Percentiles rank a stretch among this genome's conserved stretches.
Evolutionary conservation across 2,329 filamentous ascomycete genomes (phyloP).

Genomic region (Penicillium sp.): DNA sequence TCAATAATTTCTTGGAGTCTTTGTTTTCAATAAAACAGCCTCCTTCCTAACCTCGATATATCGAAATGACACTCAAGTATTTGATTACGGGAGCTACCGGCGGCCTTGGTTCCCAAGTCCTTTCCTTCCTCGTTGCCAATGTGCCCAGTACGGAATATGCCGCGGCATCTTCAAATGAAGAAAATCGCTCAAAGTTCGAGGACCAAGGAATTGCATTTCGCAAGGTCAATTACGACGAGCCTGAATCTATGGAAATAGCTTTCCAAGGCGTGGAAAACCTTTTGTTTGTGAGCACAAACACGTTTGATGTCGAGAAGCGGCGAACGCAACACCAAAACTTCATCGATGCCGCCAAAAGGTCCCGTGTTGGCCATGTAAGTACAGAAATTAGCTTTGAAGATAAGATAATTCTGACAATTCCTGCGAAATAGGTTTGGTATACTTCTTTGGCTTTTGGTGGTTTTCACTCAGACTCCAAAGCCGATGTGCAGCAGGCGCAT

Average conservation of each 20-base stretch:
- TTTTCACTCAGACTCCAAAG: constrained; percentile 37
- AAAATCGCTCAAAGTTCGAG: constrained; percentile 40
- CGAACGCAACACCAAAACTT: constrained; percentile 50
- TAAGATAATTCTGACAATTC: no score
- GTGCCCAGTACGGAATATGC: constrained; percentile 48
- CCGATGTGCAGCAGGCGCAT: constrained; percentile 40
- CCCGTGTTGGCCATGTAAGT: constrained; percentile 52
- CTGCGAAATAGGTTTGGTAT: constrained; percentile 47
- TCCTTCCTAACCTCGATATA: no score
- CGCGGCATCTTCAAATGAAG: constrained; percentile 50
- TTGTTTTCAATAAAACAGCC: no score
- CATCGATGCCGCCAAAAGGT: constrained; percentile 53
- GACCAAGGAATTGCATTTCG: constrained; percentile 51
- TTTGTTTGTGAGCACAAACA: constrained; percentile 58
- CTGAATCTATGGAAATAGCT: constrained; percentile 46
- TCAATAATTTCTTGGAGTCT: no score
- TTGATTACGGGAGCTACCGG: constrained; percentile 41
- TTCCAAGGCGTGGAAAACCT: constrained; percentile 54
- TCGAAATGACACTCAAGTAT: constrained; percentile 35
- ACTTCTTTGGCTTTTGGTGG: constrained; percentile 60
- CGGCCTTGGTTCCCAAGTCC: constrained; percentile 35
- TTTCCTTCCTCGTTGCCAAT: constrained; percentile 32
- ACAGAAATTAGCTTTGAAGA: background rate
- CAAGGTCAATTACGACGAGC: constrained; percentile 52
- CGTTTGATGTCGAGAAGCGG: constrained; percentile 49